Conservation (phyloP, 192 early-diverging fungal genomes). For the Dispira simplex region DNA sequence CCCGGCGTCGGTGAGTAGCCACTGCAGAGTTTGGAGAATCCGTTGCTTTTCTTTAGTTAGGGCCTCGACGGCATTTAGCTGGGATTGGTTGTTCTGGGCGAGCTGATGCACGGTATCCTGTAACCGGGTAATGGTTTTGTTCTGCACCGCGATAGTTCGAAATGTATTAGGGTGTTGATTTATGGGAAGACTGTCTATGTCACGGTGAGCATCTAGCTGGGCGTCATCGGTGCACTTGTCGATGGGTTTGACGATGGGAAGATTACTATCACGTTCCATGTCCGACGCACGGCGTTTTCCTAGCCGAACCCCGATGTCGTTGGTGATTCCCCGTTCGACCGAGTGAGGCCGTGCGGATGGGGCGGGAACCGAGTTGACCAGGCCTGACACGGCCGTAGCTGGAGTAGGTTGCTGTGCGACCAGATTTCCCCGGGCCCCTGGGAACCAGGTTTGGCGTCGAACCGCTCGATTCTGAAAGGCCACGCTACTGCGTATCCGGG, state of each 20-base stretch:
- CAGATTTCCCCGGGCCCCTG: slow-evolving; percentile 17
- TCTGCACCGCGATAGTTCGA: slow-evolving; percentile 2
- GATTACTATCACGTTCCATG: slow-evolving; percentile 2
- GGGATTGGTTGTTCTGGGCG: background rate
- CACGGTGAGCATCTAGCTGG: too few species aligned
- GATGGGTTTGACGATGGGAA: background rate
- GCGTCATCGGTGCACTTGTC: background rate
- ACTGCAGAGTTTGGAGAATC: background rate
- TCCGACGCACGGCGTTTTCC: slow-evolving; percentile 9
- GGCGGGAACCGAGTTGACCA: background rate
- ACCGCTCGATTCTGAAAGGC: slow-evolving; percentile 1
- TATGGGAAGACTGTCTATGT: background rate
- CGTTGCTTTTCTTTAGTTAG: background rate
- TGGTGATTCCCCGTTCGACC: background rate
- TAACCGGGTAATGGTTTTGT: slow-evolving; percentile 2
- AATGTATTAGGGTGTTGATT: slow-evolving; percentile 8
- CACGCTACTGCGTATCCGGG: slow-evolving; percentile 11
- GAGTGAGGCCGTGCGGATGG: background rate
- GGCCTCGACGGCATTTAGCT: background rate
- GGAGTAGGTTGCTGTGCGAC: background rate
- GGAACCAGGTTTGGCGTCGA: slow-evolving; percentile 33
- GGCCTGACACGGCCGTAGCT: background rate
- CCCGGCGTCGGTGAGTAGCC: background rate
- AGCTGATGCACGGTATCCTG: background rate
- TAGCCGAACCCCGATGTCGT: background rate